A percentile compares a stretch with the other conserved stretches of the same genome.
Evolutionary conservation across 73 alveolate species (phyloP).

Genomic region (Paramecium pentaurelia): DNA sequence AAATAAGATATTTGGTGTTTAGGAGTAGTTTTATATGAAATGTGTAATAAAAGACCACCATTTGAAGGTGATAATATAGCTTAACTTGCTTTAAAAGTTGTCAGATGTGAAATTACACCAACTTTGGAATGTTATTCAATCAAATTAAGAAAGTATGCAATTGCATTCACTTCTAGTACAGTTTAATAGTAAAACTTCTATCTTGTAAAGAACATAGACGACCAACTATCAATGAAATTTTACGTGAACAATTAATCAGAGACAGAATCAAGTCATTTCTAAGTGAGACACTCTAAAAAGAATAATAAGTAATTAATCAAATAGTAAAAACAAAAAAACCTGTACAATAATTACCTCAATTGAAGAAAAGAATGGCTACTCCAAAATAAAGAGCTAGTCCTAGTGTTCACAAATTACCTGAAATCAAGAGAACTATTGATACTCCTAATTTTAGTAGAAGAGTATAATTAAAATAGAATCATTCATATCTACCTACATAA

Average conservation of each 20-base stretch:
- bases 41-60: slow-evolving; percentile 89
- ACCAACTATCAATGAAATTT: slow-evolving; percentile 80
- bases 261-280: slow-evolving; percentile 77
- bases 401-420: slow-evolving; percentile 25
- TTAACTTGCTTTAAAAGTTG: slow-evolving; percentile 78
- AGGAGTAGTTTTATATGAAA: slow-evolving; percentile 85
- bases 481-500: background rate
- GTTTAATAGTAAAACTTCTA: slow-evolving; percentile 72
- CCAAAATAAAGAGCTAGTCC: slow-evolving; percentile 45
- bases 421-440: background rate
- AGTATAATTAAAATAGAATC: background rate
- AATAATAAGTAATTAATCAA: background rate
- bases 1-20: slow-evolving; percentile 86
- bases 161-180: slow-evolving; percentile 31
- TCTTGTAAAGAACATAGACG: slow-evolving; percentile 76
- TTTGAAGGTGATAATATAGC: slow-evolving; percentile 85
- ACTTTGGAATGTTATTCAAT: slow-evolving; percentile 70
- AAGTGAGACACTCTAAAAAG: slow-evolving; percentile 55
- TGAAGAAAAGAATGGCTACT: background rate
- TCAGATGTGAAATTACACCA: slow-evolving; percentile 76
- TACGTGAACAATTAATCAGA: slow-evolving; percentile 68
- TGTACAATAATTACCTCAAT: background rate
- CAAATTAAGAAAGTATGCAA: slow-evolving; percentile 56
- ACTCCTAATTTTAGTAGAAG: slow-evolving; percentile 35
- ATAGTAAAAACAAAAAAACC: background rate